Evolutionary conservation across 805 yeast species (phyloP), one percentile per base, ranked within the genome.

Genomic region (Maudiozyma bulderi): DNA sequence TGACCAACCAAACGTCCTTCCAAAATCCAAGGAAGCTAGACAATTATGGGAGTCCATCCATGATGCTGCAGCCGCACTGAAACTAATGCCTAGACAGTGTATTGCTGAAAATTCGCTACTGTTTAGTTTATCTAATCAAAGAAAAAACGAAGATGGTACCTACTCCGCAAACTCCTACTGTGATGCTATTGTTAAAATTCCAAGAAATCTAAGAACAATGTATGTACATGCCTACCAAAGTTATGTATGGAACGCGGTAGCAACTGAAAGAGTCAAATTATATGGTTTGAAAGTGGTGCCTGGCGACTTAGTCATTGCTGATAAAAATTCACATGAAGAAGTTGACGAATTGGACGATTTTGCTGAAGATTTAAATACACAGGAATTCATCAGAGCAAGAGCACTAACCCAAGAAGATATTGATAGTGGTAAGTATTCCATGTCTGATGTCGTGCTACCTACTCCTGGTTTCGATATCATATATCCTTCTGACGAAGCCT

Each of bases 161-260:
- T 82, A 72, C 57, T 61, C 74, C 15, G 64, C 68, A 3, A 72
- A 74, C 47, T 73, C 85, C n/a, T 86, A 81, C 64, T 81, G 86
- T 60, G 79, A 78, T 51, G 93, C 95, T 2, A 75, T 95, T 43
- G 82, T 85, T 84, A 79, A 88, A 50, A 85, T 93, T 55, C 98
- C 99, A 34, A 78, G 96, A 66, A 90, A 90, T 62, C 72, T 93
- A 62, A 75, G 96, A 64, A 79, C 90, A 50, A 91, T 93, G 95
- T 93, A 93, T 62, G 96, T 86, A 2, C 99, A 93, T 67, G 96
- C 99, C 3, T 95, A 95, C 65, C 99, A 93, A 69, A 87, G 96
- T 54, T 93, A 83, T 61, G 78, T 93, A 31, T 95, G 99, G 99
- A 95, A 95, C 62, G 64, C 75, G 47, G 95, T 83, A 35, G 91